These are phyloP conservation scores for Flaveria floridana DNA, from an alignment of 140 eudicot genomes.

Conservation along the genomic window DNA sequence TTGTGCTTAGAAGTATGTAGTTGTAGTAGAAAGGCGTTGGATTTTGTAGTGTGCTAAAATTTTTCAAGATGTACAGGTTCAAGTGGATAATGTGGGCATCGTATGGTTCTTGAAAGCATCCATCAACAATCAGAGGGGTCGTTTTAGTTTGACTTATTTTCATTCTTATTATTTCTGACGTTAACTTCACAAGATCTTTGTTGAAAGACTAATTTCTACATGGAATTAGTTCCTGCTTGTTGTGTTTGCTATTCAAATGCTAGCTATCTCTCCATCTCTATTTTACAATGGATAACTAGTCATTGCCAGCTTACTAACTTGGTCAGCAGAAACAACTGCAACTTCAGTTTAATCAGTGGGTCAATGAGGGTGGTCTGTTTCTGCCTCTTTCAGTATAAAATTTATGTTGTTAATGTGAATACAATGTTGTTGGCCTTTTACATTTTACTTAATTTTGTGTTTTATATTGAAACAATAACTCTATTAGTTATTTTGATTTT, in stretches of 20 bases:
- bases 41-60: not conserved
- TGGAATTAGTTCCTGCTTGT: not conserved
- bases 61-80: not conserved
- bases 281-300: not conserved
- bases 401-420: not conserved
- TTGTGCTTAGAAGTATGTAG: not conserved
- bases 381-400: not conserved
- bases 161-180: not conserved
- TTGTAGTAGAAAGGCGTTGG: not conserved
- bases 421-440: not conserved
- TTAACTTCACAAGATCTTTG: not conserved
- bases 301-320: constrained; percentile 7
- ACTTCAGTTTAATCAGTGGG: not conserved
- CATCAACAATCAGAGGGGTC: not conserved
- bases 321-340: constrained; percentile 6
- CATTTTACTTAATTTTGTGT: not conserved
- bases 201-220: not conserved
- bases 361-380: not conserved
- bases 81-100: not conserved
- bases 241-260: not conserved
- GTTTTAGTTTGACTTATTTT: not conserved
- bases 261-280: not conserved
- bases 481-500: not conserved
- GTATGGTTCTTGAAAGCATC: not conserved
- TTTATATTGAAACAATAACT: not conserved